Conservation (phyloP, 2,329 filamentous ascomycete species). For the Diaporthe vexans region DNA sequence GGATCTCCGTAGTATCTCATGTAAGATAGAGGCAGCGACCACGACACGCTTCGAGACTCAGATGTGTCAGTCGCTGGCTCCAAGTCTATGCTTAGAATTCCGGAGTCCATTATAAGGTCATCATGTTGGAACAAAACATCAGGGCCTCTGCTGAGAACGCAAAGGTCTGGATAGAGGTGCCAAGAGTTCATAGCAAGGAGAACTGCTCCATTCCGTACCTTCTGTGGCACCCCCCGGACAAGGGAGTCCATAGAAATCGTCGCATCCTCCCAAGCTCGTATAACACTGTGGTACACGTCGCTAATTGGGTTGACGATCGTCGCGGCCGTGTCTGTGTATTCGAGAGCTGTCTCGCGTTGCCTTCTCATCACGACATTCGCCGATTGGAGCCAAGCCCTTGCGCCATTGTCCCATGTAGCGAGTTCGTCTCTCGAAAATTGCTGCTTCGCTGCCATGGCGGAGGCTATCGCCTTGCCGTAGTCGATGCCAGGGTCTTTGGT, state of each 20-base stretch:
- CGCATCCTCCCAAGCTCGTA: conserved; percentile 31
- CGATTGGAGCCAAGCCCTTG: conserved; percentile 49
- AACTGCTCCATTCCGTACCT: conserved; percentile 25
- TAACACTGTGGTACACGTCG: conserved; percentile 22
- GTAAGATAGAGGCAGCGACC: conserved; percentile 6
- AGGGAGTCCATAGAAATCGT: conserved; percentile 17
- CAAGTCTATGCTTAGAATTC: background rate
- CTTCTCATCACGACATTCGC: conserved; percentile 46
- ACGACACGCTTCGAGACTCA: background rate
- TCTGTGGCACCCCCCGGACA: conserved; percentile 34
- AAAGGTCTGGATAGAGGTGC: conserved; percentile 39
- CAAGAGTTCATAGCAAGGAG: conserved; percentile 30
- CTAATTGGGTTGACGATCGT: background rate
- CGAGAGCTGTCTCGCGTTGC: conserved; percentile 45
- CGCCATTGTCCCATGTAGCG: conserved; percentile 50
- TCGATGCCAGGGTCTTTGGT: background rate
- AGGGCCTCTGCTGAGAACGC: conserved; percentile 14
- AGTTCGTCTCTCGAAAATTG: conserved; percentile 46
- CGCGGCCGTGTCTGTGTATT: conserved; percentile 45
- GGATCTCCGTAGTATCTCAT: conserved; percentile 25
- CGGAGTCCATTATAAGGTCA: background rate
- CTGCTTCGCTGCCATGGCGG: background rate
- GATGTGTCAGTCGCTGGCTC: background rate
- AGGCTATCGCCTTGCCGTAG: background rate
- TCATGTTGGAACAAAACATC: background rate